Percentiles rank a stretch among this genome's conserved stretches.
Evolutionary conservation across 352 stramenopile species (phyloP).

Genomic region (Phytophthora pluvialis): DNA sequence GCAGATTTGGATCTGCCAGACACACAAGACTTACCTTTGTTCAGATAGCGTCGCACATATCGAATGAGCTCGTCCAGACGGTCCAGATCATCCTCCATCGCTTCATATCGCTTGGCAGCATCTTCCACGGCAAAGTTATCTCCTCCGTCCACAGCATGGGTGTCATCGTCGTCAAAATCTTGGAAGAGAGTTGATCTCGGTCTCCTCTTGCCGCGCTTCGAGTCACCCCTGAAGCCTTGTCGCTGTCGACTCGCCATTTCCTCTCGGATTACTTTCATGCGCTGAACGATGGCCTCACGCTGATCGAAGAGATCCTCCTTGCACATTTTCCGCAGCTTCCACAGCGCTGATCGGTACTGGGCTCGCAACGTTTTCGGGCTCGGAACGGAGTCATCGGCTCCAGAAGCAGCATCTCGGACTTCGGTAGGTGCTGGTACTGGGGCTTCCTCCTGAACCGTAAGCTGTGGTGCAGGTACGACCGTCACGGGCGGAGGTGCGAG

Average conservation of each 20-base stretch:
- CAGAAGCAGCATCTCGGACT: conserved; percentile 7
- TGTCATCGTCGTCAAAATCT: conserved; percentile 19
- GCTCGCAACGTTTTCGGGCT: conserved; percentile 25
- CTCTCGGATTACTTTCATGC: conserved; percentile 38
- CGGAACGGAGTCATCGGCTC: not conserved
- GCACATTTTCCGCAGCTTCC: conserved; percentile 66
- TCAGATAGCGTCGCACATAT: conserved; percentile 46
- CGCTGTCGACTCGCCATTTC: conserved; percentile 34
- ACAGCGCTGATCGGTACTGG: conserved; percentile 55
- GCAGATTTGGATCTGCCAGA: no score
- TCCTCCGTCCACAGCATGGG: conserved; percentile 17
- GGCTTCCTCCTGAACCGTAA: conserved; percentile 29
- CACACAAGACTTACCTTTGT: conserved; percentile 41
- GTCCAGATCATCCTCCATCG: conserved; percentile 64
- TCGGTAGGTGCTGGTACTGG: not conserved
- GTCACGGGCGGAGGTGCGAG: conserved; percentile 1
- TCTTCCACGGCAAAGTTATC: not conserved
- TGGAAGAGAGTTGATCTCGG: conserved; percentile 5
- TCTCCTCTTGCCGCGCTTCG: conserved; percentile 9
- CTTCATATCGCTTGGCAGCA: conserved; percentile 44
- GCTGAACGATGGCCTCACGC: conserved; percentile 44
- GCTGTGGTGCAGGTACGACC: conserved; percentile 5
- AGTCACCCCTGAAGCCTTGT: conserved; percentile 1
- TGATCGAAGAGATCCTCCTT: conserved; percentile 62
- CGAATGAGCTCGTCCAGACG: conserved; percentile 57